Base-by-base conservation (phyloP, 2,329 filamentous ascomycete genomes). In the Aspergillus piperis region DNA sequence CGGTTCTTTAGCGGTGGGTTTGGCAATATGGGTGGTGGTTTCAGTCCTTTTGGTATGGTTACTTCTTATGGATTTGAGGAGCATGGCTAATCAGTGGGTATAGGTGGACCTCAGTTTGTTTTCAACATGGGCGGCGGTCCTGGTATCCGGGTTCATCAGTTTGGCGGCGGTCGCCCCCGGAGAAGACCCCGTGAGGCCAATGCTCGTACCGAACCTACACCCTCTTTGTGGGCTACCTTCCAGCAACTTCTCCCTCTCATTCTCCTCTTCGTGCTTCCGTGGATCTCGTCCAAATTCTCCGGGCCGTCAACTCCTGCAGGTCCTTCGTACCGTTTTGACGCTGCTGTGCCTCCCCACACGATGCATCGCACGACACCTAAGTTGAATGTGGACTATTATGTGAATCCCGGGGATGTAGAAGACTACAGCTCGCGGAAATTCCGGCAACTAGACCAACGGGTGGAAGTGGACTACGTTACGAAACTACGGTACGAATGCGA, bases 71-170 rank as follows among this genome's bases (percentile, higher is more conserved):
- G 8, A 73, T 4, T 5, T 15, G 17, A 21, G 21, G 41, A 7
- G 15, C 11, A 30, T 51, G 39, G 41, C 52, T 66, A 42, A 55
- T 42, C 39, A 5, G 19, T 41, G 39, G 62, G n/a, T 49, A 44
- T 57, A 83, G 82, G 79, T 62, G 91, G 92, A 15, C 92, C 91
- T 25, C 90, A 92, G 68, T 97, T 97, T 75, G 91, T 96, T 57
- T 98, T 98, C 79, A 97, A 97, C 78, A 86, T 97, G 76, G 91
- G 91, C 66, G 93, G 93, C 62, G 91, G 92, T 7, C 92, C 94
- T 3, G 94, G 93, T 19, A 88, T 99, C 69, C 87, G 94, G 62
- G 92, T 99, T 62, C 95, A 98, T 76, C 94, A 97, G 74, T 98
- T 99, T 75, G 94, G 93, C 68, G 94, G 95, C 57, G 84, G 81